Evolutionary conservation across 1,284 basidiomycete species (phyloP), one percentile per base, ranked within the genome.

Genomic region (Vanrija pseudolonga): DNA sequence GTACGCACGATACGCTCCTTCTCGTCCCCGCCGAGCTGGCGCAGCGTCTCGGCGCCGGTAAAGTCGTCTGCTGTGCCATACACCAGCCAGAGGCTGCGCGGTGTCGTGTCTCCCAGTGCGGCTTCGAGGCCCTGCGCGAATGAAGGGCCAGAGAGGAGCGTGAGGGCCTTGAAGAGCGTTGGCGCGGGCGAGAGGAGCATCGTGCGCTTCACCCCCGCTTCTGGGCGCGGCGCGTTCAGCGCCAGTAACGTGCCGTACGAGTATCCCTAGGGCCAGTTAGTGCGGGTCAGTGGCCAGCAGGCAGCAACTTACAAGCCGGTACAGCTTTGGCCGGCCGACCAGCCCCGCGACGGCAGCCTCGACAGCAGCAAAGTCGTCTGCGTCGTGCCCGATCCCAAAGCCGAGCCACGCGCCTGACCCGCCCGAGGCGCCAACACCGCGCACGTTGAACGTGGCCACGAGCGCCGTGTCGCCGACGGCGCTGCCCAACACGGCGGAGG

Each of bases 131-230:
- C 55, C 2, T 53, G 26, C 5, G 47, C 45, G 41, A 71, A 65
- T 1, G 65, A 63, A 28, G 59, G 59, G 7, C 59, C 63, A 11
- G 61, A 54, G 42, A 72, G 52, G 18, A 59, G 45, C 3, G 69
- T 62, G 11, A 69, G 46, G 17, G 53, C 54, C 22, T 56, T 57
- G 62, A 71, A 66, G 7, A 68, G 45, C n/a, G 61, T 64, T 3
- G 66, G 53, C 2, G 72, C 66, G 2, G 72, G 72, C 1, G 72
- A 69, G 23, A 74, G 49, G 9, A 74, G 61, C 18, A 74, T 50
- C 18, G 59, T 61, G 28, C 62, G 64, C 1, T 36, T 2, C 3
- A 51, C 7, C 17, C 43, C 20, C 5, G 50, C 50, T 14, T 43
- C 39, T 9, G 63, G 63, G 3, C 59, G 48, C 8, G 63, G 61